Evolutionary conservation across 1,284 basidiomycete species (phyloP).

Genomic region (Spongiforma sp.): DNA sequence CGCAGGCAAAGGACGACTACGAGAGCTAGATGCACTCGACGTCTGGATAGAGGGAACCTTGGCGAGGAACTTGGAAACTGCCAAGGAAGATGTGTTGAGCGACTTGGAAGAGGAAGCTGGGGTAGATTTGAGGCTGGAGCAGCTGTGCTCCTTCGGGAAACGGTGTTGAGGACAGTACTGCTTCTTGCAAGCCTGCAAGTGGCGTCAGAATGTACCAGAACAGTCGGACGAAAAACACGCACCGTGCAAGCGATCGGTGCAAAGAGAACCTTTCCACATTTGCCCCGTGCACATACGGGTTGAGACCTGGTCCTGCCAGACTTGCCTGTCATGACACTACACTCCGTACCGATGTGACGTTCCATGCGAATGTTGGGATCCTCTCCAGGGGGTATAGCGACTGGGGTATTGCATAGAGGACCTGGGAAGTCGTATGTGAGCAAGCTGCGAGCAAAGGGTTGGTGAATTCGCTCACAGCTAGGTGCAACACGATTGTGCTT

Average conservation of each 20-base stretch:
- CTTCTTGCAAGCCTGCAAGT: conserved; percentile 61
- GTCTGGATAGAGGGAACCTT: conserved; percentile 10
- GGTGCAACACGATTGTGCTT: conserved; percentile 76
- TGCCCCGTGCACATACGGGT: conserved; percentile 63
- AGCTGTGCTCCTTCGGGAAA: conserved; percentile 71
- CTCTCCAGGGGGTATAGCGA: conserved; percentile 72
- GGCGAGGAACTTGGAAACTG: conserved; percentile 11
- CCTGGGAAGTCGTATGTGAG: conserved; percentile 46
- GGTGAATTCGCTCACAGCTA: conserved; percentile 52
- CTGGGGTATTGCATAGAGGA: conserved; percentile 72
- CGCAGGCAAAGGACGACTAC: conserved; percentile 10
- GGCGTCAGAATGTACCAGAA: conserved; percentile 9
- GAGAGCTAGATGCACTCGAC: conserved; percentile 15
- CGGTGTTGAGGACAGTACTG: conserved; percentile 78
- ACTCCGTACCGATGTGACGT: conserved; percentile 66
- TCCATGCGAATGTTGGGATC: conserved; percentile 83
- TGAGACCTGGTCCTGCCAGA: conserved; percentile 53
- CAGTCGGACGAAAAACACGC: conserved; percentile 34
- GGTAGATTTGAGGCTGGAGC: conserved; percentile 39
- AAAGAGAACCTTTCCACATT: conserved; percentile 75
- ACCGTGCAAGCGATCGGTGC: conserved; percentile 76
- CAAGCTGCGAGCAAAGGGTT: background rate
- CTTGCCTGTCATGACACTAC: conserved; percentile 61
- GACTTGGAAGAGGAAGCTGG: conserved; percentile 21
- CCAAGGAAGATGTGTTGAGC: conserved; percentile 5